Evolutionary conservation across 805 yeast species (phyloP), one percentile per base, ranked within the genome.

Genomic region (Jamesozyma rosinii): DNA sequence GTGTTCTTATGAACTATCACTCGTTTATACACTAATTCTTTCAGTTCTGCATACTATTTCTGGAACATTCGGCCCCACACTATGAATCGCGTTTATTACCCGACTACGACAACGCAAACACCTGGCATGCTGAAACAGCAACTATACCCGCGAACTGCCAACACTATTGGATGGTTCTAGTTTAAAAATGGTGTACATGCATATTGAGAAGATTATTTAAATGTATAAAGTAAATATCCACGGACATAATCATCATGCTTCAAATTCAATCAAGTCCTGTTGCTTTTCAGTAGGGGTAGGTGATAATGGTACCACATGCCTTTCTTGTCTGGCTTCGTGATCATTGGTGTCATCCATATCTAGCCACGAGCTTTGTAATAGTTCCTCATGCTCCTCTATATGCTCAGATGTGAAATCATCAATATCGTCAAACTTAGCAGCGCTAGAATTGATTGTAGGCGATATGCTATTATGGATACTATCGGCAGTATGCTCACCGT

Each of bases 341-440:
- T 49, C 53, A 19, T 42, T 48, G 2, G 33, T 45, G 21, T 48
- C 56, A 30, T 49, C 58, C 47, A 57, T 49, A 26, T 58, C 61
- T 4, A 54, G 46, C 58, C 62, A 54, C n/a, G 60, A 51, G 34
- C 45, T 52, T 19, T 52, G 49, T 38, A 61, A 42, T 17, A 61
- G 37, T 17, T 58, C 61, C 20, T 51, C 58, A 34, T 55, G 55
- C 20, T 61, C 65, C 15, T 48, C 55, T 4, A 47, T 52, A 20
- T 56, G 62, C 13, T 58, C 63, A 10, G 50, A 37, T 3, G 57
- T 49, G 38, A 61, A 56, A 32, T 61, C 65, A 29, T 61, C 65
- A 3, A 61, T 29, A 46, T 61, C 65, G 13, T 57, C 63, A 17
- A 46, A 47, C 38, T 46, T 57, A n/a, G 53, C 57, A 29, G 48